Percentiles rank a stretch among this genome's conserved stretches.
Conservation (phyloP, 768 basidiomycete species). For the Steccherinum ochraceum region DNA sequence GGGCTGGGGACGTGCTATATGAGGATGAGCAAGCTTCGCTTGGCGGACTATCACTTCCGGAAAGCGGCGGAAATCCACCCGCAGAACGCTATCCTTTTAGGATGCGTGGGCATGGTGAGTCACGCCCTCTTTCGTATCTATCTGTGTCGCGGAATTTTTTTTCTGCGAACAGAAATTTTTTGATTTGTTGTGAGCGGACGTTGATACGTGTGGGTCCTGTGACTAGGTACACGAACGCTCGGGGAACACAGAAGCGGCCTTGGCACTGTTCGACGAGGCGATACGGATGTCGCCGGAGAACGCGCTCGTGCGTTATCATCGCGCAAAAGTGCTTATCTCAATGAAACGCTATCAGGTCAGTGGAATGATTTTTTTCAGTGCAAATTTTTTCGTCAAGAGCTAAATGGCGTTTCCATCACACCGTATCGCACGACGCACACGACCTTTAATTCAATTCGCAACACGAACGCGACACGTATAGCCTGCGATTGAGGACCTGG, state of each 20-base stretch:
- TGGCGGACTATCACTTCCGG: slow-evolving; percentile 96
- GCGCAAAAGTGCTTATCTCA: slow-evolving; percentile 85
- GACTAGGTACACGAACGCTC: slow-evolving; percentile 81
- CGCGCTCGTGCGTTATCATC: slow-evolving; percentile 88
- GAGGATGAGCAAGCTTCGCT: slow-evolving; percentile 84
- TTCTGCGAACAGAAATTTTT: background rate
- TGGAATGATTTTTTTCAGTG: slow-evolving; percentile 8
- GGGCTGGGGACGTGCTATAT: slow-evolving; percentile 97
- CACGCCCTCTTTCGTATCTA: background rate
- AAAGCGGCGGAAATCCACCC: slow-evolving; percentile 91
- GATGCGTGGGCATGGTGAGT: slow-evolving; percentile 94
- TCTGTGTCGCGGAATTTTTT: background rate
- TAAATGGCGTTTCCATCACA: background rate
- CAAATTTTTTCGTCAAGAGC: slow-evolving; percentile 8
- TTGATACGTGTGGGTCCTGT: slow-evolving; percentile 11
- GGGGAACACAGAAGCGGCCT: slow-evolving; percentile 69
- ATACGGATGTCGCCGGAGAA: slow-evolving; percentile 78
- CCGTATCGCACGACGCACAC: no score
- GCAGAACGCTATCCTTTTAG: slow-evolving; percentile 89
- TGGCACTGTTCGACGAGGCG: slow-evolving; percentile 77
- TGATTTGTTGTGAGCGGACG: background rate
- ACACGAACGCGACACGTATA: slow-evolving; percentile 25
- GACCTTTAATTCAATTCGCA: background rate
- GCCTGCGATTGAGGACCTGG: slow-evolving; percentile 78
- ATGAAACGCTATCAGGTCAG: slow-evolving; percentile 80